These are phyloP conservation scores for Haematococcus sp. DNA, from an alignment of 139 green algal species.

Conservation along the genomic window DNA sequence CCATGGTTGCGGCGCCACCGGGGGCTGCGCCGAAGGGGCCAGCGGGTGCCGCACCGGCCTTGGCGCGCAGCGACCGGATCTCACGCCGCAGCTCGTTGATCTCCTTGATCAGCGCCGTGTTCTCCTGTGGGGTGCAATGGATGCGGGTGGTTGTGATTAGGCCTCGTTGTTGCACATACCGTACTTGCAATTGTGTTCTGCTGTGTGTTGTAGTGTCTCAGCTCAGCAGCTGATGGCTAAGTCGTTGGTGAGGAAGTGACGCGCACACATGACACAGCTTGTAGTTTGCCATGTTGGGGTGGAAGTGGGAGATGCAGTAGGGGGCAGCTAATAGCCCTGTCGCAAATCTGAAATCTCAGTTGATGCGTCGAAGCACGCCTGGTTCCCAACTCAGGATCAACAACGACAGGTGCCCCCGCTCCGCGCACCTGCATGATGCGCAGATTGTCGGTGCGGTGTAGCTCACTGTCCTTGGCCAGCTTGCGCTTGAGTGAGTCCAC, in stretches of 20 bases:
- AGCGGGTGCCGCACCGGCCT: background rate
- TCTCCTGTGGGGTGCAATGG: constrained; percentile 49
- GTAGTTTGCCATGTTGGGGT: no score
- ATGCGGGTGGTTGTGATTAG: constrained; percentile 14
- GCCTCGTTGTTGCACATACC: no score
- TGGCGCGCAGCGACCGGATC: constrained; percentile 48
- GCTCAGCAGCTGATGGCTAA: no score
- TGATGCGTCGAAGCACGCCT: no score
- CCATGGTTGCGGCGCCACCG: background rate
- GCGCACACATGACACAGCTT: no score
- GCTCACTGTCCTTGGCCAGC: constrained; percentile 70
- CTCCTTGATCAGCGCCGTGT: constrained; percentile 84
- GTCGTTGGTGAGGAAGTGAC: no score
- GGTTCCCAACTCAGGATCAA: no score
- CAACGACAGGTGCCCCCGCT: background rate
- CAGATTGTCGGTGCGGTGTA: constrained; percentile 67
- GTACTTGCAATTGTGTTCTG: constrained; percentile 9
- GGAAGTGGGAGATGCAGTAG: no score
- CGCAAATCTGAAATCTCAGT: no score
- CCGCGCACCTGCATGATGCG: constrained; percentile 63
- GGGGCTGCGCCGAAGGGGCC: background rate
- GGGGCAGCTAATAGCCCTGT: no score
- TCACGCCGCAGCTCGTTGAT: constrained; percentile 87
- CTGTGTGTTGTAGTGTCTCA: background rate
- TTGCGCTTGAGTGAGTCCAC: constrained; percentile 77